phyloP scores from a whole-genome alignment of 192 early-diverging fungal genomes.

The Coemansia sp. region DNA sequence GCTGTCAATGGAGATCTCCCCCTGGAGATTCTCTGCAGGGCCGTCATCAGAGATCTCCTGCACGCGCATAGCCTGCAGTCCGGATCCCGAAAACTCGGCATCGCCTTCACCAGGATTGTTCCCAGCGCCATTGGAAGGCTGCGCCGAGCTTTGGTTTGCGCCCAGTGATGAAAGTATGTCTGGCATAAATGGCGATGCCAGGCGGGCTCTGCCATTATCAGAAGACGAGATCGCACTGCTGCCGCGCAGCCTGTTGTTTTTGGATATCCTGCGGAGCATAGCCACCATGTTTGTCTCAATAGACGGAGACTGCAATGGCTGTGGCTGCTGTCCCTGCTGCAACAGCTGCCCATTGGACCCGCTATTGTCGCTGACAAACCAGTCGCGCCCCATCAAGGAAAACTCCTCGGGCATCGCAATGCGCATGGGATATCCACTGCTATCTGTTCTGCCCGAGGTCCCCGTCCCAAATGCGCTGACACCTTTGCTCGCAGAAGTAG shows the following conservation, averaged over 20 bases:
- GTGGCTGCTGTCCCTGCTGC: constrained; percentile 9
- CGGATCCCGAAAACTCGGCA: not conserved
- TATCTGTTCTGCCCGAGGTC: not conserved
- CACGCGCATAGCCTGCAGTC: not conserved
- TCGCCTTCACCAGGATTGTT: not conserved
- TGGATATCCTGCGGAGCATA: constrained; percentile 44
- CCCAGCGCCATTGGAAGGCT: not conserved
- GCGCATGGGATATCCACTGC: constrained; percentile 12
- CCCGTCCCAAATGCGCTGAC: not conserved
- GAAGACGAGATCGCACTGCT: constrained; percentile 3
- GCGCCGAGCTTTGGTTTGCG: not conserved
- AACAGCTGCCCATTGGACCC: constrained; percentile 1
- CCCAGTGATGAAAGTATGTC: constrained; percentile 1
- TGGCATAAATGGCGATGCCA: constrained; percentile 6
- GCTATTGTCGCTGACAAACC: constrained; percentile 12
- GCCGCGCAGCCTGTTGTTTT: constrained; percentile 23
- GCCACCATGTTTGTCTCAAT: constrained; percentile 39
- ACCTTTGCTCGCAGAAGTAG: not conserved
- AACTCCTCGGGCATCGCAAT: constrained; percentile 17
- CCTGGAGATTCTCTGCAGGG: too few species aligned
- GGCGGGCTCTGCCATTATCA: constrained; percentile 1
- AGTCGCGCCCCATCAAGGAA: constrained; percentile 16
- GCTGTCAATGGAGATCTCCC: too few species aligned
- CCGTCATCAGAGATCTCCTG: not conserved
- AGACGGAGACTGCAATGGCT: constrained; percentile 22